Conservation (phyloP, 768 basidiomycete genomes). For the Neoboletus magnificus region DNA sequence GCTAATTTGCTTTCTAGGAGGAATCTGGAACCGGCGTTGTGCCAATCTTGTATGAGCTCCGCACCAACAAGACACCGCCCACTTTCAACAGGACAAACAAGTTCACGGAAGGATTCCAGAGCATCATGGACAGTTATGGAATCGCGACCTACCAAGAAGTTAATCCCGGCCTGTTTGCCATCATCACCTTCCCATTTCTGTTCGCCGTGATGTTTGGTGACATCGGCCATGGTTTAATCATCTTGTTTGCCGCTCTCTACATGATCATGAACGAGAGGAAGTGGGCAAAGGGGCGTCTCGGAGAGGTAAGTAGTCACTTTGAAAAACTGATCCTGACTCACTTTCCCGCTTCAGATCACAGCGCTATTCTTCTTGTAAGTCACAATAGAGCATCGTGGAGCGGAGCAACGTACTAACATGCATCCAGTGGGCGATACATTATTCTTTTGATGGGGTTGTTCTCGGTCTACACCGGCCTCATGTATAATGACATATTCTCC, state of each 20-base stretch:
- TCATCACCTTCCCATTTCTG: conserved; percentile 94
- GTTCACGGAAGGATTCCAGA: conserved; percentile 95
- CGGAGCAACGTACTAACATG: conserved; percentile 16
- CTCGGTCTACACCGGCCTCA: conserved; percentile 92
- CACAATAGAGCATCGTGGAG: background rate
- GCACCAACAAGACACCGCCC: conserved; percentile 88
- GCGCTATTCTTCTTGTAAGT: conserved; percentile 93
- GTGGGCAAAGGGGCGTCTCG: conserved; percentile 68
- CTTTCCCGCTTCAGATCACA: conserved; percentile 51
- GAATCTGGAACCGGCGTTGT: conserved; percentile 90
- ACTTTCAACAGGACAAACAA: conserved; percentile 94
- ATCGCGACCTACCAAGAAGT: conserved; percentile 93
- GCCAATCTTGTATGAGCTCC: conserved; percentile 87
- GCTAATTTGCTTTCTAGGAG: conserved; percentile 44
- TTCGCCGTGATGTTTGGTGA: conserved; percentile 99
- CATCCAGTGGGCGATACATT: conserved; percentile 89
- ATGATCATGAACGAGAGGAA: conserved; percentile 89
- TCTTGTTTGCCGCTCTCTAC: conserved; percentile 67
- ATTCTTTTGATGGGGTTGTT: conserved; percentile 98
- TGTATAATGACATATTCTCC: conserved; percentile 99
- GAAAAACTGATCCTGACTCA: conserved; percentile 8
- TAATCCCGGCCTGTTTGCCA: conserved; percentile 92
- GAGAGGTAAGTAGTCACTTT: conserved; percentile 51
- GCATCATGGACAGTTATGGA: conserved; percentile 98
- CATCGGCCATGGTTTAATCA: conserved; percentile 91